A percentile compares a stretch with the other conserved stretches of the same genome.
These are phyloP conservation scores for Aspergillus aculeatinus DNA, from an alignment of 2,329 filamentous ascomycete genomes.

Conservation along the genomic window DNA sequence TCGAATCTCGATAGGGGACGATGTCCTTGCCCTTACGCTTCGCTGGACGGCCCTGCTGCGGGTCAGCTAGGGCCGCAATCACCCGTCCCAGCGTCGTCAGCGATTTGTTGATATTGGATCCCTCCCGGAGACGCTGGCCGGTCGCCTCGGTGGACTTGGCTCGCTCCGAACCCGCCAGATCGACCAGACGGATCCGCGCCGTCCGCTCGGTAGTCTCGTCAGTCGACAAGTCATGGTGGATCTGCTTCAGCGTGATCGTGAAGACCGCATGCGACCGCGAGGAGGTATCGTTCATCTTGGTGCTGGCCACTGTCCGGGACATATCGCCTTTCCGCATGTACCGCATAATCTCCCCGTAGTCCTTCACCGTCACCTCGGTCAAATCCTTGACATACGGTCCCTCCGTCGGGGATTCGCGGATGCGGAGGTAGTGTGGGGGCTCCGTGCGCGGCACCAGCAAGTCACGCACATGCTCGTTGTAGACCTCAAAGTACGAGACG, in stretches of 20 bases:
- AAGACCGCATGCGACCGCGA: constrained; percentile 96
- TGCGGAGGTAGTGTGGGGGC: constrained; percentile 89
- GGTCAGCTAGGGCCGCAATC: constrained; percentile 82
- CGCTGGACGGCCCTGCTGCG: constrained; percentile 59
- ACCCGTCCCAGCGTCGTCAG: constrained; percentile 92
- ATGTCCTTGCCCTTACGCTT: constrained; percentile 66
- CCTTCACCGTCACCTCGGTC: constrained; percentile 88
- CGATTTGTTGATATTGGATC: constrained; percentile 98
- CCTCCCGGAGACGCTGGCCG: constrained; percentile 84
- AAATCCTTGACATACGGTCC: constrained; percentile 96
- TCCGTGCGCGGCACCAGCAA: constrained; percentile 78
- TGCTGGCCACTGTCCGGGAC: constrained; percentile 85
- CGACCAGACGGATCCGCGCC: constrained; percentile 89
- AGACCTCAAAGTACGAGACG: constrained; percentile 98
- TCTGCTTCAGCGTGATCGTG: constrained; percentile 96
- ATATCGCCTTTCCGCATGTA: constrained; percentile 88
- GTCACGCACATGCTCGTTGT: constrained; percentile 98
- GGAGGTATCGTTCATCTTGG: constrained; percentile 99
- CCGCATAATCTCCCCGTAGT: constrained; percentile 80
- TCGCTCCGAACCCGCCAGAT: constrained; percentile 90
- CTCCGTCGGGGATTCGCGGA: constrained; percentile 90
- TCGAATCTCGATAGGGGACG: constrained; percentile 90
- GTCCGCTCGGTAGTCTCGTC: constrained; percentile 96
- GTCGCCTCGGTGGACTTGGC: constrained; percentile 96
- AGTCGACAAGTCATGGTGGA: constrained; percentile 94